These are phyloP conservation scores for Candida tetrigidarum DNA, from an alignment of 1,139 yeast genomes.

Conservation along the genomic window DNA sequence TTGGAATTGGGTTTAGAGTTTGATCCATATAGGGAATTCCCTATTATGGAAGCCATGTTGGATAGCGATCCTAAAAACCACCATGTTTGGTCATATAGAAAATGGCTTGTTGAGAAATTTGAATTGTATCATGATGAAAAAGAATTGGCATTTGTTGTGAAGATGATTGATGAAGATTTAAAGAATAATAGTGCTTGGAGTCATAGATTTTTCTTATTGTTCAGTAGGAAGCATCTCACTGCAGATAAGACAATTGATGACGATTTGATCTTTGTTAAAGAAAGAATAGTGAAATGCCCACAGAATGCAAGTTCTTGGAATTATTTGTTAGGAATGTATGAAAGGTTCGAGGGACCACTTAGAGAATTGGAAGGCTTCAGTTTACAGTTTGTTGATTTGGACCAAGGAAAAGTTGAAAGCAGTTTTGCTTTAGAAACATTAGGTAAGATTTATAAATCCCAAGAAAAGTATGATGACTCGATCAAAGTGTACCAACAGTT, in stretches of 20 bases:
- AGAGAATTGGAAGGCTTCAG: conserved; percentile 50
- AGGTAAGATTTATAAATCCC: conserved; percentile 49
- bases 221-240: conserved; percentile 25
- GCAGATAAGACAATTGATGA: conserved; percentile 25
- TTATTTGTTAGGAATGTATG: conserved; percentile 66
- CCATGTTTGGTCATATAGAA: conserved; percentile 94
- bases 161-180: conserved; percentile 61
- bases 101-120: conserved; percentile 72
- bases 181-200: conserved; percentile 96
- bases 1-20: conserved; percentile 29
- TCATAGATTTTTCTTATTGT: conserved; percentile 68
- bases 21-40: conserved; percentile 58
- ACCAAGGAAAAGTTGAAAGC: conserved; percentile 43
- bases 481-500: conserved; percentile 51
- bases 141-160: conserved; percentile 60
- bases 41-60: conserved; percentile 67
- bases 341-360: conserved; percentile 32
- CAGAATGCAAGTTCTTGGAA: conserved; percentile 92
- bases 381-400: conserved; percentile 38
- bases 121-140: conserved; percentile 42
- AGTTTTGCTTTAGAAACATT: conserved; percentile 70
- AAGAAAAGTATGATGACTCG: conserved; percentile 36
- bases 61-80: conserved; percentile 86
- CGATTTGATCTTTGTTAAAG: conserved; percentile 45
- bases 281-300: conserved; percentile 61